Evolutionary conservation across 768 basidiomycete species (phyloP).

Genomic region (Pleurotus djamor): DNA sequence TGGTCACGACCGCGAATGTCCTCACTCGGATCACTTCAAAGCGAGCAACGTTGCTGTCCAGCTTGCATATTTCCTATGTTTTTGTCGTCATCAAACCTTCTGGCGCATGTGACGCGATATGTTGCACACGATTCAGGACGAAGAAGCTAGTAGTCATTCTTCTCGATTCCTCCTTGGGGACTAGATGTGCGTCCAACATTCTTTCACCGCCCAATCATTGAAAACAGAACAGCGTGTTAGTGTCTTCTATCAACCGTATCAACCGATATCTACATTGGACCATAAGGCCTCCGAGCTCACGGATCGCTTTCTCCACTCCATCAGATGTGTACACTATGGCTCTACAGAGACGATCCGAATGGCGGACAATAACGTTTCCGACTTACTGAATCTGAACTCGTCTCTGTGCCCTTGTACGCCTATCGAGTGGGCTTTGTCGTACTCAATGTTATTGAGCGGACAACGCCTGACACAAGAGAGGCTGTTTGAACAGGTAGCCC

Average conservation of each 20-base stretch:
- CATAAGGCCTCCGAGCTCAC: neutral
- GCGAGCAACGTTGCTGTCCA: neutral
- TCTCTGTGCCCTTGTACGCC: too few species aligned
- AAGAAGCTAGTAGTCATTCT: neutral
- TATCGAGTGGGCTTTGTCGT: too few species aligned
- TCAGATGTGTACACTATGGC: neutral
- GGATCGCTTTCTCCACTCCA: neutral
- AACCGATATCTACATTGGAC: neutral
- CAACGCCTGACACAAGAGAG: too few species aligned
- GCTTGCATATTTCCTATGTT: neutral
- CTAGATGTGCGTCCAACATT: neutral
- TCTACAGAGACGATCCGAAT: too few species aligned
- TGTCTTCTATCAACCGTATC: neutral
- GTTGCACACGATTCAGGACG: neutral
- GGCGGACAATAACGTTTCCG: too few species aligned
- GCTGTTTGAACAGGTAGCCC: too few species aligned
- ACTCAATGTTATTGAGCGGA: too few species aligned
- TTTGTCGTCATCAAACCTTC: neutral
- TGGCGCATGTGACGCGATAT: neutral
- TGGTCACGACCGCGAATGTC: too few species aligned
- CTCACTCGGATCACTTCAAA: neutral
- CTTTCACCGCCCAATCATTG: neutral
- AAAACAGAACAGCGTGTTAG: neutral
- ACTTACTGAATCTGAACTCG: too few species aligned
- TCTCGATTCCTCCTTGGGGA: neutral